Base-by-base conservation (phyloP, 202 grass and related monocot genomes). In the Bolboschoenoplectus hybrid region DNA sequence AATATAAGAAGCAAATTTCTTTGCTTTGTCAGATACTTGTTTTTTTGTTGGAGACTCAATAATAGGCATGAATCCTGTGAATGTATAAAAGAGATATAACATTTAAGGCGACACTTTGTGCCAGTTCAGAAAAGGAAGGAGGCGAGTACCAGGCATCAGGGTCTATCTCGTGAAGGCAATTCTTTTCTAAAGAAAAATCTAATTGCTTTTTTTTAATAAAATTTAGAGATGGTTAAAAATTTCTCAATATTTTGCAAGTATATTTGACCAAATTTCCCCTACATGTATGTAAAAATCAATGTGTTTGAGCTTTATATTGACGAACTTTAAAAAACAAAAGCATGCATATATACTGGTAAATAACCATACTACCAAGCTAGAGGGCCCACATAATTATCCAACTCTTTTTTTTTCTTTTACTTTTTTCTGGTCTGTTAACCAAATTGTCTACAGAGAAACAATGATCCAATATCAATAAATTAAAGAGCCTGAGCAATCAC, bases 381-480 rank as follows among this genome's bases (percentile, higher is more conserved):
- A 78, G 32, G 13, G 12, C 34, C 17, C 9, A 36, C 50, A 74
- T 3, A 57, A 57, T 40, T 78, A 8, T 26, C 74, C 74, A 58
- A 60, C 74, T 60, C 13, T 60, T 58, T 78, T 79, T 35, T 41
- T 79, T 78, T 79, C 51, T 41, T 79, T 79, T 79, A 58, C 74
- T 14, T 79, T 26, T 79, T 58, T 58, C 53, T 7, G 35, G 13
- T 58, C 74, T 79, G 3, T 41, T 79, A 58, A 58, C 52, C 34
- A 57, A 76, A 78, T 56, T 79, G 74, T 58, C 74, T 58, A 58
- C 74, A 73, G n/a, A 78, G 0, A 79, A 79, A 41, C 52, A 58
- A 79, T 79, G 35, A 58, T 79, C 58, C 51, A 79, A 79, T 79
- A 79, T 58, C 34, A 79, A 78, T 78, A 39, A 79, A 79, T 78